Conservation (phyloP, 2,329 filamentous ascomycete species). For the Graphilbum fragrans region DNA sequence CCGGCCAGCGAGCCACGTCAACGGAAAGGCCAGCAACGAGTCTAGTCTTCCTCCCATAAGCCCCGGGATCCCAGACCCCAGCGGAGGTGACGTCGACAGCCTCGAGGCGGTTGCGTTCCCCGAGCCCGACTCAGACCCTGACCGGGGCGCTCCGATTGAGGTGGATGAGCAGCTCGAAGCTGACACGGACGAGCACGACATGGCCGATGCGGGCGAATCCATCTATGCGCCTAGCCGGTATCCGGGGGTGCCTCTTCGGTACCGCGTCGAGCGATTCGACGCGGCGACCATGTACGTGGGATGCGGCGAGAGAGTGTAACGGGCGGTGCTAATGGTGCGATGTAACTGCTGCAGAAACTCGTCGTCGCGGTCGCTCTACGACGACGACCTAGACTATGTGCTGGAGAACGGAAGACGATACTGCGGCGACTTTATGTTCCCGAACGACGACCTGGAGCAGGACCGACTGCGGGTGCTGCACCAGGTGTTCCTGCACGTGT, state of each 20-base stretch:
- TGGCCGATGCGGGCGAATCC: slow-evolving; percentile 22
- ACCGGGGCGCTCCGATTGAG: too few species aligned
- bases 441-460: slow-evolving; percentile 45
- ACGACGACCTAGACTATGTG: slow-evolving; percentile 30
- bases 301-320: background rate
- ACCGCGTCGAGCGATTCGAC: slow-evolving; percentile 23
- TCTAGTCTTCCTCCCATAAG: too few species aligned
- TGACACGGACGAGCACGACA: slow-evolving; percentile 3
- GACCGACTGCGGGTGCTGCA: slow-evolving; percentile 20
- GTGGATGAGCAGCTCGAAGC: slow-evolving; percentile 7
- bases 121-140: too few species aligned
- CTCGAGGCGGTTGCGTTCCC: too few species aligned
- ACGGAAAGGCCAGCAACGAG: too few species aligned
- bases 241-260: slow-evolving; percentile 21
- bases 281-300: slow-evolving; percentile 26
- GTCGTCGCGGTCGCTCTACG: slow-evolving; percentile 19
- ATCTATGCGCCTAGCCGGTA: slow-evolving; percentile 29
- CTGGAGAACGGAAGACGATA: slow-evolving; percentile 48
- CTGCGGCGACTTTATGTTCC: slow-evolving; percentile 46
- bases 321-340: background rate
- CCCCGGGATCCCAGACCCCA: too few species aligned
- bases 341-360: slow-evolving; percentile 14
- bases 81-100: too few species aligned
- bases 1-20: too few species aligned
- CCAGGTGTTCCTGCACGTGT: slow-evolving; percentile 19